Base-by-base conservation (phyloP, 1,284 basidiomycete genomes). In the Cutaneotrichosporon mucoides region DNA sequence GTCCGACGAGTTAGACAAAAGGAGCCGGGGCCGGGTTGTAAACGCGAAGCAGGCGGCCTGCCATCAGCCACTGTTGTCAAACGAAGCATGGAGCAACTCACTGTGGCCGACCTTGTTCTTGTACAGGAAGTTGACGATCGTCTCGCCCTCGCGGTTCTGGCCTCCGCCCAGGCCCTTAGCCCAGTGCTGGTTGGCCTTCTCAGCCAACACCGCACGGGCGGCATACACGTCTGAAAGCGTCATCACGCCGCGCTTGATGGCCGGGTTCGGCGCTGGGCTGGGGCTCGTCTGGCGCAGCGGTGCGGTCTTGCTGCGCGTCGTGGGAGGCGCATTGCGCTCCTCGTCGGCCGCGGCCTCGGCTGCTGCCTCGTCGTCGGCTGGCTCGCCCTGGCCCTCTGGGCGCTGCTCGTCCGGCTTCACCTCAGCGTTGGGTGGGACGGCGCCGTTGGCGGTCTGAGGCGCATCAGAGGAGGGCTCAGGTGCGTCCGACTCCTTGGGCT, bases 21-120 rank as follows among this genome's bases (percentile, higher is more conserved):
- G 55, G 55, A 4, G 55, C 55, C 3, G 55, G 55, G 0, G 38
- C 41, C 4, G 73, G 73, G 56, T 76, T 76, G 57, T 74, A 76
- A 10, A 76, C 72, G 41, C 73, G 67, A 49, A 76, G 62, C 11
- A 76, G 58, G 2, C 73, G 71, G 44, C 69, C 73, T 73, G 53
- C 5, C 0, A 43, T 57, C 48, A 46, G 55, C 51, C 38, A 53
- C 16, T 12, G 16, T 10, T 13, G 4, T 1, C 33, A 33, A 12
- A 56, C 35, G 10, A 2, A 33, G 13, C n/a, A 45, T 1, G 16
- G 6, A 1, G 15, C 13, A 12, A 73, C 75, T 65, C 64, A 76
- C 75, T 71, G 48, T 71, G 72, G n/a, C 75, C 75, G 34, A 73
- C 75, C 58, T 75, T 76, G 68, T 73, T 73, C 68, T 77, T 77